Evolutionary conservation across 192 early-diverging fungal species (phyloP).

Genomic region (Rhizophlyctis rosea): DNA sequence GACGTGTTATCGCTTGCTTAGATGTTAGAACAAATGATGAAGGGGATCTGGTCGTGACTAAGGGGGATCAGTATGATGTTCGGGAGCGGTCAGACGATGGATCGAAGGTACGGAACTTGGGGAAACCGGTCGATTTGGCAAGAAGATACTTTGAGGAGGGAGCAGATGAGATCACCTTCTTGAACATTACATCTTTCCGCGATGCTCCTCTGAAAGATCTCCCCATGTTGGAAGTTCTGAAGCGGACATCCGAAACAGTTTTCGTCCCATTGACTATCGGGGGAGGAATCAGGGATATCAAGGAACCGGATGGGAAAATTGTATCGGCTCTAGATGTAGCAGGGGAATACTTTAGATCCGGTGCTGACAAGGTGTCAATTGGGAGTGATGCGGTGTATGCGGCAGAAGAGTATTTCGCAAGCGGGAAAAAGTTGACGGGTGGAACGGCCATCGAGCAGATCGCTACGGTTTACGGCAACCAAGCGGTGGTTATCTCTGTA

Average conservation of each 20-base stretch:
- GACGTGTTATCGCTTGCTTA: constrained; percentile 94
- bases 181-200: constrained; percentile 98
- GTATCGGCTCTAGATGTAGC: constrained; percentile 93
- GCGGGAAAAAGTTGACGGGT: constrained; percentile 52
- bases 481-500: constrained; percentile 98
- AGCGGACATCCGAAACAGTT: constrained; percentile 79
- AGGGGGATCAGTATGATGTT: constrained; percentile 99
- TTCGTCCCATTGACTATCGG: constrained; percentile 99
- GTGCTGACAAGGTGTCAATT: constrained; percentile 99
- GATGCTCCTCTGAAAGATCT: constrained; percentile 83
- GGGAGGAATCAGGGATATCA: constrained; percentile 93
- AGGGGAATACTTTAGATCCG: constrained; percentile 96
- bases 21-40: constrained; percentile 96
- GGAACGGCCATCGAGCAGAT: constrained; percentile 93
- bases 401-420: constrained; percentile 75
- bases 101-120: constrained; percentile 87
- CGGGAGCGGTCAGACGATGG: constrained; percentile 61
- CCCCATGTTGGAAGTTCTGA: constrained; percentile 95
- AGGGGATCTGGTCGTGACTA: constrained; percentile 98
- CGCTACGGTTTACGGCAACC: constrained; percentile 88
- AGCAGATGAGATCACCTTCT: constrained; percentile 96
- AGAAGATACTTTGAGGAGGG: constrained; percentile 90
- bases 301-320: constrained; percentile 71
- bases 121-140: constrained; percentile 95
- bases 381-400: constrained; percentile 99